Evolutionary conservation across 148 eudicot species (phyloP).

Genomic region (Camellia japonica): DNA sequence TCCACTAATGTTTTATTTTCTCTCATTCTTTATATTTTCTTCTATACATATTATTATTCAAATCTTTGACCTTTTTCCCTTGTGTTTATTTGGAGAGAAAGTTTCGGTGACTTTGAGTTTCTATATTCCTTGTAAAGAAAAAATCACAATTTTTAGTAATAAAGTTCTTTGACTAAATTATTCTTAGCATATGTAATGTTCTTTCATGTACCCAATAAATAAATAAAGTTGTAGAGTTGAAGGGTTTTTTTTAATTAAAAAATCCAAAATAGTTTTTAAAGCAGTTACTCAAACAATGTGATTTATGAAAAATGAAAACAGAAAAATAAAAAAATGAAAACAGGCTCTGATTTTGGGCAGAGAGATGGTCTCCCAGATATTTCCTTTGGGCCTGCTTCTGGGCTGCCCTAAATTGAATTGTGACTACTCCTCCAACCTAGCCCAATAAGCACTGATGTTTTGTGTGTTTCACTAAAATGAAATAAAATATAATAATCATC

Average conservation of each 20-base stretch:
- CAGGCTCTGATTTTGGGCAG: neutral
- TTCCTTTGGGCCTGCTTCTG: neutral
- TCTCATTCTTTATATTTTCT: no score
- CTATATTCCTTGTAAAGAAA: neutral
- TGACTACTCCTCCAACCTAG: neutral
- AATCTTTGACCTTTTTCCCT: neutral
- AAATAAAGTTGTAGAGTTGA: no score
- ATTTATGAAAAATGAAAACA: no score
- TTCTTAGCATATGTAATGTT: no score
- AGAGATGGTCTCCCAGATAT: neutral
- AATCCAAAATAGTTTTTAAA: neutral
- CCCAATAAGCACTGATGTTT: no score
- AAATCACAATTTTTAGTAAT: neutral
- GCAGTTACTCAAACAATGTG: no score
- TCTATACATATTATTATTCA: neutral
- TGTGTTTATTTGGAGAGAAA: neutral
- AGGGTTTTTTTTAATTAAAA: no score
- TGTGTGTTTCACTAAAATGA: no score
- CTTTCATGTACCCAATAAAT: no score
- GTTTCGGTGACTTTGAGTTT: neutral
- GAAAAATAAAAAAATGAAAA: no score
- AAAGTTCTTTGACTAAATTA: neutral
- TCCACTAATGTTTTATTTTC: constrained; percentile 22
- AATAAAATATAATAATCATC: no score
- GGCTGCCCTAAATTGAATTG: neutral